Percentiles rank a stretch among this genome's conserved stretches.
These are phyloP conservation scores for Aquilaria yunnanensis DNA, from an alignment of 345 rosid species.

Conservation along the genomic window DNA sequence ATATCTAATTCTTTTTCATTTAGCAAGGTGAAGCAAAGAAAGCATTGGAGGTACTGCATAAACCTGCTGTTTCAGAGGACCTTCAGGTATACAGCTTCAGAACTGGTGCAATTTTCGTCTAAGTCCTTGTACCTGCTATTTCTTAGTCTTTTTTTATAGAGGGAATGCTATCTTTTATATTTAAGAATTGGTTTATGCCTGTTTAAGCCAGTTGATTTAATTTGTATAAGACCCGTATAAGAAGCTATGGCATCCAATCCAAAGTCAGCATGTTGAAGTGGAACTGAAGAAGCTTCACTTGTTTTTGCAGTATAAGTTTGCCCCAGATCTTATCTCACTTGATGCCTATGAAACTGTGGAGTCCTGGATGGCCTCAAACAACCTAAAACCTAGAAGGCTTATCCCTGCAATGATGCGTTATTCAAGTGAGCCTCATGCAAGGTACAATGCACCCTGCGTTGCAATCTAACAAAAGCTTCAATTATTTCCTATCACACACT, in stretches of 20 bases:
- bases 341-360: constrained; percentile 99
- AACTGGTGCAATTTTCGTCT: constrained; percentile 5
- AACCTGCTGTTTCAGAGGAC: constrained; percentile 76
- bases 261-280: constrained; percentile 14
- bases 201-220: constrained; percentile 4
- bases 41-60: constrained; percentile 85
- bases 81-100: constrained; percentile 61
- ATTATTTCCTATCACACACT: no score
- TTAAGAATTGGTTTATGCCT: background rate
- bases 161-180: no score
- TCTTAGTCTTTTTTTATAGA: background rate
- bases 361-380: constrained; percentile 89
- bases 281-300: constrained; percentile 14
- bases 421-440: constrained; percentile 99
- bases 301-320: constrained; percentile 84
- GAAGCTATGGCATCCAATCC: constrained; percentile 6
- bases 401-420: constrained; percentile 99
- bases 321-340: constrained; percentile 88
- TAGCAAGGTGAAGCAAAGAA: constrained; percentile 98
- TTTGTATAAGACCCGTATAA: background rate
- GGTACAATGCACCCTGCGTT: constrained; percentile 35
- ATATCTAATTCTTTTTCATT: constrained; percentile 14
- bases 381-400: constrained; percentile 85
- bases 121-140: constrained; percentile 3
- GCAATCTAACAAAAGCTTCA: no score